A percentile compares a stretch with the other conserved stretches of the same genome.
Evolutionary conservation across 1,284 basidiomycete genomes (phyloP).

Genomic region (Violaceomyces palustris): DNA sequence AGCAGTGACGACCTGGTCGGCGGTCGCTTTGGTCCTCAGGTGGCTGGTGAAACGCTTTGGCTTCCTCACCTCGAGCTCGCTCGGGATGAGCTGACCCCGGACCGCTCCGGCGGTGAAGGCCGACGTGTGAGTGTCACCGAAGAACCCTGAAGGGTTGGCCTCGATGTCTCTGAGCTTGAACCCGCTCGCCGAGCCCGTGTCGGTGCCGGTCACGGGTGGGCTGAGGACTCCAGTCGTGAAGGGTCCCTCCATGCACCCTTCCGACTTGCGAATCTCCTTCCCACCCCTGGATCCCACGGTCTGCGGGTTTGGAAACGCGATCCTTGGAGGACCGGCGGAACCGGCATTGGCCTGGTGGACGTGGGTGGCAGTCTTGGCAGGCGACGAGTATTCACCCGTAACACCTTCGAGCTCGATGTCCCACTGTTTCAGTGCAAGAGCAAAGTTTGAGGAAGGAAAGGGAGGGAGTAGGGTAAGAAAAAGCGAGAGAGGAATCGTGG

Average conservation of each 20-base stretch:
- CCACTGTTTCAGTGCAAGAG: constrained; percentile 6
- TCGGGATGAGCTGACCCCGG: constrained; percentile 12
- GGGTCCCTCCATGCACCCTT: constrained; percentile 49
- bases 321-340: constrained; percentile 9
- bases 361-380: constrained; percentile 18
- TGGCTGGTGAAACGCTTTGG: constrained; percentile 7
- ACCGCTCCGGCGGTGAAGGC: constrained; percentile 8
- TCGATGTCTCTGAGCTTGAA: constrained; percentile 12
- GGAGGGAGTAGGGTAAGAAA: no score
- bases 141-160: constrained; percentile 8
- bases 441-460: no score
- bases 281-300: constrained; percentile 1
- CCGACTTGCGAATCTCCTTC: constrained; percentile 8
- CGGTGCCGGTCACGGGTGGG: constrained; percentile 3
- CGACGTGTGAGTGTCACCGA: constrained; percentile 17
- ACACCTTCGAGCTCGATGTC: constrained; percentile 39
- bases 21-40: constrained; percentile 3
- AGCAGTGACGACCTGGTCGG: constrained; percentile 8
- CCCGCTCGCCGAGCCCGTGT: constrained; percentile 11
- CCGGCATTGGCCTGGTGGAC: constrained; percentile 9
- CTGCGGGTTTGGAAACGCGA: constrained; percentile 16
- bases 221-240: constrained; percentile 49
- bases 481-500: no score
- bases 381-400: constrained; percentile 14
- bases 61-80: constrained; percentile 6